These are phyloP conservation scores for Teunomyces stri DNA, from an alignment of 805 yeast species.

Conservation along the genomic window DNA sequence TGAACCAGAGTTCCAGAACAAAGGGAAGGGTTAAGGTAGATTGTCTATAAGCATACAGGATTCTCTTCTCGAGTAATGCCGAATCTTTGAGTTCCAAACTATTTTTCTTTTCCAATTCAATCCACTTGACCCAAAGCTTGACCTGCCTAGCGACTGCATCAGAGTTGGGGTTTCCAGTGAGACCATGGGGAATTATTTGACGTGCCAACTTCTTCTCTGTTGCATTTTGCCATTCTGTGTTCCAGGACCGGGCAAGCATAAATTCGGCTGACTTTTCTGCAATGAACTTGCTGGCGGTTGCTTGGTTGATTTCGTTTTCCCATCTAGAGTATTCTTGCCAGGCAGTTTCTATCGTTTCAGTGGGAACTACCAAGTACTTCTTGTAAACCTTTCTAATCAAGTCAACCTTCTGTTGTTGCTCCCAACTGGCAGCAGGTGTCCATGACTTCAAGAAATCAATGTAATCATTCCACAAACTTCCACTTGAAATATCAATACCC, in stretches of 20 bases:
- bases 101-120: constrained; percentile 74
- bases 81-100: constrained; percentile 58
- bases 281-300: constrained; percentile 80
- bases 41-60: constrained; percentile 70
- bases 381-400: constrained; percentile 71
- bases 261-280: constrained; percentile 80
- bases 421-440: constrained; percentile 81
- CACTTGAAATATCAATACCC: constrained; percentile 73
- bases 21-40: constrained; percentile 61
- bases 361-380: constrained; percentile 71
- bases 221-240: constrained; percentile 63
- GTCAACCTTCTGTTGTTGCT: constrained; percentile 77
- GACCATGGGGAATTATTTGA: constrained; percentile 28
- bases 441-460: constrained; percentile 73
- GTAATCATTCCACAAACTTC: constrained; percentile 78
- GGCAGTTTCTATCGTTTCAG: constrained; percentile 65
- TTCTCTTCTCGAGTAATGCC: constrained; percentile 47
- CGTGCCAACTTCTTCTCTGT: constrained; percentile 50
- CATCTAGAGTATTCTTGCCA: constrained; percentile 83
- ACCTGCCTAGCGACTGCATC: constrained; percentile 40
- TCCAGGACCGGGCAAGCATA: constrained; percentile 81
- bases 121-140: constrained; percentile 68
- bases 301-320: constrained; percentile 72
- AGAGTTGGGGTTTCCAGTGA: constrained; percentile 16
- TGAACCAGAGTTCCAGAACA: constrained; percentile 77